A percentile compares a stretch with the other conserved stretches of the same genome.
phyloP scores from a whole-genome alignment of 768 basidiomycete species.

The Obba rivulosa region DNA sequence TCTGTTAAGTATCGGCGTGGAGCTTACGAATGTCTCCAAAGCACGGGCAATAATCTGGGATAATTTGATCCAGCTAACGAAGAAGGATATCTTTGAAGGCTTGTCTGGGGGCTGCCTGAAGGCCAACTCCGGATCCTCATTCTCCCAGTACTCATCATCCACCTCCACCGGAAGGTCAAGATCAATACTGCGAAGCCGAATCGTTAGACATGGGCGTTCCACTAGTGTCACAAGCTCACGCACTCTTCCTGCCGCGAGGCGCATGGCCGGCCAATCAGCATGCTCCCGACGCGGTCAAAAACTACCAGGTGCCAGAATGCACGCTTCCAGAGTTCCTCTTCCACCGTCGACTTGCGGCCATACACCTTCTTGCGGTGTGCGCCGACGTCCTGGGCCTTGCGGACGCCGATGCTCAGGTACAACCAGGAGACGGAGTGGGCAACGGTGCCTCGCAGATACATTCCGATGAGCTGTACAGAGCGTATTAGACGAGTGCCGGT shows the following conservation, averaged over 20 bases:
- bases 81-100: constrained; percentile 34
- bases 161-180: constrained; percentile 54
- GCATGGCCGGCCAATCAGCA: constrained; percentile 50
- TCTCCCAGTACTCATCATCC: constrained; percentile 55
- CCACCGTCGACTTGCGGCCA: constrained; percentile 24
- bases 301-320: constrained; percentile 53
- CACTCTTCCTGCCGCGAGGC: constrained; percentile 65
- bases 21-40: constrained; percentile 39
- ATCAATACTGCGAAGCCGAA: constrained; percentile 30
- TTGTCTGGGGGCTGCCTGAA: constrained; percentile 45
- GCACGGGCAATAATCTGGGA: constrained; percentile 40
- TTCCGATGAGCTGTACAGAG: constrained; percentile 39
- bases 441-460: constrained; percentile 42
- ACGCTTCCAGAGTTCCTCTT: constrained; percentile 48
- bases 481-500: background rate
- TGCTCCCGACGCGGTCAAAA: constrained; percentile 53
- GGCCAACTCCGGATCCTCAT: constrained; percentile 29
- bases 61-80: constrained; percentile 39
- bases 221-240: constrained; percentile 3
- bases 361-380: constrained; percentile 38
- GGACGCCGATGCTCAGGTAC: constrained; percentile 31
- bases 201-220: constrained; percentile 15
- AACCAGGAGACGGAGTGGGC: constrained; percentile 41
- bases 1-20: background rate
- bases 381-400: constrained; percentile 54